These are phyloP conservation scores for Ramaria rubella DNA, from an alignment of 768 basidiomycete species.

Conservation along the genomic window DNA sequence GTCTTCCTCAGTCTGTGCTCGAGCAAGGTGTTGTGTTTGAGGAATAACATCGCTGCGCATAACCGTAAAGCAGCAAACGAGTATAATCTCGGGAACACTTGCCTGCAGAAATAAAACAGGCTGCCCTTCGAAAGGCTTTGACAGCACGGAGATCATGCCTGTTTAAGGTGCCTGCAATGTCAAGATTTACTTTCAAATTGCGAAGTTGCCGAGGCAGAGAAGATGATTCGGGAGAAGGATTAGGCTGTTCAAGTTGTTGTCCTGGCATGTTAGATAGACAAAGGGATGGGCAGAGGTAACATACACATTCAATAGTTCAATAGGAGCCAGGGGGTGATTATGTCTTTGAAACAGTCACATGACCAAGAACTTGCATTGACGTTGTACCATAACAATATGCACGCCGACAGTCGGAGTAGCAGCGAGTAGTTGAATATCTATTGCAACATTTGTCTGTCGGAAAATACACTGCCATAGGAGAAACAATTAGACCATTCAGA, in stretches of 20 bases:
- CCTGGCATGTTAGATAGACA: too few species aligned
- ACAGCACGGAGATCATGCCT: constrained; percentile 45
- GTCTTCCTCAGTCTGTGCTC: constrained; percentile 51
- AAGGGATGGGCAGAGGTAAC: too few species aligned
- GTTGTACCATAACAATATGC: too few species aligned
- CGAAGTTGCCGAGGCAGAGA: constrained; percentile 53
- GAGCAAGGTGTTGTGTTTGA: constrained; percentile 65
- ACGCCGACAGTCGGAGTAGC: too few species aligned
- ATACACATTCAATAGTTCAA: too few species aligned
- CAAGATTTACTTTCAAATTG: constrained; percentile 41
- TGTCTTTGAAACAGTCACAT: too few species aligned
- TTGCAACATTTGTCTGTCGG: too few species aligned
- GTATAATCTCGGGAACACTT: background rate
- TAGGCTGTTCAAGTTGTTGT: constrained; percentile 48
- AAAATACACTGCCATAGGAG: too few species aligned
- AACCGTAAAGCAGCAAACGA: constrained; percentile 1
- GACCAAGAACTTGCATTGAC: too few species aligned
- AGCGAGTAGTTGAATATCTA: too few species aligned
- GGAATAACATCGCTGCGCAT: constrained; percentile 76
- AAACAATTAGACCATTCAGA: too few species aligned
- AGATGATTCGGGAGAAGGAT: constrained; percentile 66
- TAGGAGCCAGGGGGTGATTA: too few species aligned
- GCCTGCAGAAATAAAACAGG: constrained; percentile 68
- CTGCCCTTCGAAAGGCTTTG: constrained; percentile 50
- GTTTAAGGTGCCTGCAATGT: constrained; percentile 41